These are phyloP conservation scores for Piloderma croceum DNA, from an alignment of 768 basidiomycete genomes.

Conservation along the genomic window DNA sequence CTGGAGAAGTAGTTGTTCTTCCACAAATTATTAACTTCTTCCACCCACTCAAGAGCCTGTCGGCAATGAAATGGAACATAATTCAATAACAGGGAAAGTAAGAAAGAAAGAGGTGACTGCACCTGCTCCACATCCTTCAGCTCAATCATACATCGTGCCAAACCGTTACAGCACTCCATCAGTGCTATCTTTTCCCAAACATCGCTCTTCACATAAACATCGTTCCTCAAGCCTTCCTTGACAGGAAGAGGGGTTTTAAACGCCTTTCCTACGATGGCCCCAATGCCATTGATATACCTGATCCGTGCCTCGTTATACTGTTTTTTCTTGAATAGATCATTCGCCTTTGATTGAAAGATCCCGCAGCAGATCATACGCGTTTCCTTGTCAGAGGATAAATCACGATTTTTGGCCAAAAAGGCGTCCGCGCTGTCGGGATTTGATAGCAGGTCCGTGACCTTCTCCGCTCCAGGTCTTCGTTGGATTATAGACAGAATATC, in stretches of 20 bases:
- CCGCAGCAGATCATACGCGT: not conserved
- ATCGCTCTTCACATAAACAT: not conserved
- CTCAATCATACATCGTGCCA: not conserved
- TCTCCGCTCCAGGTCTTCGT: too few species aligned
- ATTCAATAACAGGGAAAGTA: not conserved
- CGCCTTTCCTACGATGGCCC: not conserved
- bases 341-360: not conserved
- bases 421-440: not conserved
- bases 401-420: not conserved
- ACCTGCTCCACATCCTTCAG: not conserved
- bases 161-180: not conserved
- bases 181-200: not conserved
- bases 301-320: not conserved
- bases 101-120: not conserved
- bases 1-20: not conserved
- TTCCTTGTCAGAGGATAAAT: not conserved
- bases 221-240: not conserved
- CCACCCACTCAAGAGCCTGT: not conserved
- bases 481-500: too few species aligned
- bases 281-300: not conserved
- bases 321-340: not conserved
- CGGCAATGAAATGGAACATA: not conserved
- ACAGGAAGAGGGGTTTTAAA: not conserved
- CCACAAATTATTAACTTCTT: not conserved
- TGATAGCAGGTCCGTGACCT: not conserved